phyloP scores from a whole-genome alignment of 2,329 filamentous ascomycete species.

The Esteya vermicola region DNA sequence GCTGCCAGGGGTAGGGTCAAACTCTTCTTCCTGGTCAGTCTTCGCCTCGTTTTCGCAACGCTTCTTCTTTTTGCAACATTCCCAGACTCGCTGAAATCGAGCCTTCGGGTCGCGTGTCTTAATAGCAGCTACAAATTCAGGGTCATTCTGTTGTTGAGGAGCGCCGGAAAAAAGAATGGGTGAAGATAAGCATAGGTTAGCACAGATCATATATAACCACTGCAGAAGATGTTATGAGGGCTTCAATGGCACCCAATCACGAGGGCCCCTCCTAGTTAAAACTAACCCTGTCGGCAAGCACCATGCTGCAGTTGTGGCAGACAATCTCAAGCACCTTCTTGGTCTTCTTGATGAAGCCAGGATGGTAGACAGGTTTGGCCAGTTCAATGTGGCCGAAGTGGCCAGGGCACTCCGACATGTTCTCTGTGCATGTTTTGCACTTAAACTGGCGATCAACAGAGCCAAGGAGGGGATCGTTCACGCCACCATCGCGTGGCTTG shows the following conservation, averaged over 20 bases:
- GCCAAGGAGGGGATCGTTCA: slow-evolving; percentile 91
- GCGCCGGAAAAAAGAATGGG: too few species aligned
- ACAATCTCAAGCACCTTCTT: slow-evolving; percentile 99
- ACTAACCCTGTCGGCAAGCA: slow-evolving; percentile 97
- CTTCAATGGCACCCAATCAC: not conserved
- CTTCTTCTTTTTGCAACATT: slow-evolving; percentile 77
- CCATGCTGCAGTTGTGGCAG: slow-evolving; percentile 97
- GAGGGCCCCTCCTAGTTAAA: slow-evolving; percentile 29
- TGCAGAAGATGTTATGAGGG: slow-evolving; percentile 26
- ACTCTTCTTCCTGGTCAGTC: slow-evolving; percentile 47
- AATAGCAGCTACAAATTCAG: slow-evolving; percentile 70
- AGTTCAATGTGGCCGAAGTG: slow-evolving; percentile 99
- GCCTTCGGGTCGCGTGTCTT: slow-evolving; percentile 81
- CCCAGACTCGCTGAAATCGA: slow-evolving; percentile 87
- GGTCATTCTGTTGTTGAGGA: slow-evolving; percentile 71
- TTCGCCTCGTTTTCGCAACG: slow-evolving; percentile 67
- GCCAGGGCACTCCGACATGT: slow-evolving; percentile 89
- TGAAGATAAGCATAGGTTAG: too few species aligned
- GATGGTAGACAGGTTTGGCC: slow-evolving; percentile 87
- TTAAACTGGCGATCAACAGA: slow-evolving; percentile 93
- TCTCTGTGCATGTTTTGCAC: slow-evolving; percentile 92
- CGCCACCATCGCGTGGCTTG: slow-evolving; percentile 76
- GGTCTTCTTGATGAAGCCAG: slow-evolving; percentile 95
- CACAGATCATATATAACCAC: too few species aligned
- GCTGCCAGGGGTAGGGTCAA: slow-evolving; percentile 34